phyloP scores from a whole-genome alignment of 2,329 filamentous ascomycete species.

The Cadophora sp. region DNA sequence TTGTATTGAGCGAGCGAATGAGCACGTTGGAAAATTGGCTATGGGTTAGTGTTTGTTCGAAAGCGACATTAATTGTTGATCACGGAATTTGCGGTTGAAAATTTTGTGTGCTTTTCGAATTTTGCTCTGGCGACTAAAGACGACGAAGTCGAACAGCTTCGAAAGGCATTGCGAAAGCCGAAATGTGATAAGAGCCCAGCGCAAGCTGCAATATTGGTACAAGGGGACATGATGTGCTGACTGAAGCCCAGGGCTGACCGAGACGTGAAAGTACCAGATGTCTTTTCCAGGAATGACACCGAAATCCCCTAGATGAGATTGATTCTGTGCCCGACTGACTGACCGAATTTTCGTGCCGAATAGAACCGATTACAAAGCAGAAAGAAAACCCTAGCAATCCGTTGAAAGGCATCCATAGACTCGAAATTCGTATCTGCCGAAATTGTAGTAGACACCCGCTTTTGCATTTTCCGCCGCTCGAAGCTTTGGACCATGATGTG shows the following conservation, averaged over 20 bases:
- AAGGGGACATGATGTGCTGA: constrained; percentile 46
- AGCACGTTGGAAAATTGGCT: constrained; percentile 43
- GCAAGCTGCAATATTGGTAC: constrained; percentile 47
- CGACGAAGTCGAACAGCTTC: constrained; percentile 43
- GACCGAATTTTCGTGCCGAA: constrained; percentile 45
- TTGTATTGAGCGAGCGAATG: constrained; percentile 23
- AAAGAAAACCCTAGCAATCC: constrained; percentile 45
- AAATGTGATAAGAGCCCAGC: constrained; percentile 42
- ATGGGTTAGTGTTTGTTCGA: constrained; percentile 33
- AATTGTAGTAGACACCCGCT: constrained; percentile 38
- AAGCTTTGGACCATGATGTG: constrained; percentile 44
- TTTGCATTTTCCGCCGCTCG: constrained; percentile 45
- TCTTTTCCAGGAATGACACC: constrained; percentile 43
- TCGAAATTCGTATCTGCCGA: constrained; percentile 42
- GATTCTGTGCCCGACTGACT: constrained; percentile 41
- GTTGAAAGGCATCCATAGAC: constrained; percentile 40
- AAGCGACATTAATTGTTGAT: constrained; percentile 34
- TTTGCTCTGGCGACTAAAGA: constrained; percentile 45
- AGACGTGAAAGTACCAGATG: constrained; percentile 41
- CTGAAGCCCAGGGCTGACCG: constrained; percentile 40
- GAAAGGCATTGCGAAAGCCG: constrained; percentile 39
- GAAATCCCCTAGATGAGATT: constrained; percentile 36
- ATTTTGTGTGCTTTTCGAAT: constrained; percentile 42
- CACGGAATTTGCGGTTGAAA: constrained; percentile 41
- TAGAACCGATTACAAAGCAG: constrained; percentile 40